Conservation (phyloP, 257 asterid species). For the Lithospermum erythrorhizon region DNA sequence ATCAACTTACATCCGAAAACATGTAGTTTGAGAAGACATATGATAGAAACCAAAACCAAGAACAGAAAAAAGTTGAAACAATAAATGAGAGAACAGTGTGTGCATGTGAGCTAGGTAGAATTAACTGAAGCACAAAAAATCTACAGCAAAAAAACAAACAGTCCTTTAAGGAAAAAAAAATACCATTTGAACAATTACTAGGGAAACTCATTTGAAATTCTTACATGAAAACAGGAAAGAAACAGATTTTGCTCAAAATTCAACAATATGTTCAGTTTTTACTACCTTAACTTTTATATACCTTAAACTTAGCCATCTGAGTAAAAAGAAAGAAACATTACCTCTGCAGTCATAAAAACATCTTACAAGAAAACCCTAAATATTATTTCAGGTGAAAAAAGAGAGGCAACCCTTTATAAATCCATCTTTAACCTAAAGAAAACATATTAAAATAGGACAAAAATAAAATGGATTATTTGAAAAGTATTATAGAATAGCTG, state of each 20-base stretch:
- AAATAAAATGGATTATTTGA: background rate
- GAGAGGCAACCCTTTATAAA: slow-evolving; percentile 9
- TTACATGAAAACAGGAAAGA: slow-evolving; percentile 9
- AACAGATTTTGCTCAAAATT: slow-evolving; percentile 4
- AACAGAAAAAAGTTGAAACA: slow-evolving; percentile 4
- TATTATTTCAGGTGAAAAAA: slow-evolving; percentile 1
- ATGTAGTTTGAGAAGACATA: background rate
- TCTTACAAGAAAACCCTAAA: background rate
- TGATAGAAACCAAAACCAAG: background rate
- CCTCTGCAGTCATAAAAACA: background rate
- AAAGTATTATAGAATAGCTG: background rate
- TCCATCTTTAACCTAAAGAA: background rate
- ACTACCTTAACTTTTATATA: background rate
- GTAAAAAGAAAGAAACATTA: slow-evolving; percentile 14
- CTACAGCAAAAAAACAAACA: slow-evolving; percentile 3
- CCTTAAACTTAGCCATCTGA: slow-evolving; percentile 16
- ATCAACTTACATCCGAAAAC: background rate
- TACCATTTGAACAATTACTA: background rate
- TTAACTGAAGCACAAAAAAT: background rate
- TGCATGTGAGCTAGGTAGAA: slow-evolving; percentile 14
- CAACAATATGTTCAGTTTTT: background rate
- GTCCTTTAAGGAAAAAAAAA: background rate
- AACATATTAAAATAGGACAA: background rate
- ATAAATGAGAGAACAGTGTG: slow-evolving; percentile 7
- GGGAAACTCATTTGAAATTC: background rate